phyloP scores from a whole-genome alignment of 257 asterid genomes.

The Nicotiana knightiana region DNA sequence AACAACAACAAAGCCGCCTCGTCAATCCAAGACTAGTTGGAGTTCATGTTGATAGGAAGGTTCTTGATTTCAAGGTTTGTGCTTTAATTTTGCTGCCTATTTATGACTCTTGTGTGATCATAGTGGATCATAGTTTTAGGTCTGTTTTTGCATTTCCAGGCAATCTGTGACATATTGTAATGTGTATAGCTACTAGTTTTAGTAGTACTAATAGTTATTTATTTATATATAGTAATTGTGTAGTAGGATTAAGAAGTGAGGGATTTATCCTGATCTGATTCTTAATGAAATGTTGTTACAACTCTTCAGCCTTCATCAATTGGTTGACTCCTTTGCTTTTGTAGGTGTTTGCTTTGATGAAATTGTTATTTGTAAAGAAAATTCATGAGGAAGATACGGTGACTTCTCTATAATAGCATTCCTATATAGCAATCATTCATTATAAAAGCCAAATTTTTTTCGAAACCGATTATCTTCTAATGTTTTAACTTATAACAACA shows the following conservation, averaged over 20 bases:
- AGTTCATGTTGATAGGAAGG: neutral
- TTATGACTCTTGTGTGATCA: neutral
- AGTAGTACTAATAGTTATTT: neutral
- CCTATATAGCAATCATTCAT: too few species aligned
- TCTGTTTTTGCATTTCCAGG: neutral
- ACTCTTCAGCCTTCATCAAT: neutral
- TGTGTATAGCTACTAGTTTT: constrained; percentile 6
- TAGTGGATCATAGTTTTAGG: neutral
- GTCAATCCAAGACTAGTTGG: neutral
- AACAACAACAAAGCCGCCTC: too few species aligned
- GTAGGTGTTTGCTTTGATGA: neutral
- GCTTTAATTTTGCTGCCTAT: neutral
- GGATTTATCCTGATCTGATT: neutral
- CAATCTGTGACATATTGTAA: neutral
- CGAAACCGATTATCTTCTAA: too few species aligned
- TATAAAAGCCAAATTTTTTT: too few species aligned
- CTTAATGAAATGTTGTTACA: neutral
- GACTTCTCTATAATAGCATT: too few species aligned
- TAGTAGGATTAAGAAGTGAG: constrained; percentile 1
- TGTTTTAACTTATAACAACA: too few species aligned
- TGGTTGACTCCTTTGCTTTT: neutral
- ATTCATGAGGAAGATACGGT: neutral
- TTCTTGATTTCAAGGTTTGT: neutral
- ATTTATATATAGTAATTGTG: neutral
- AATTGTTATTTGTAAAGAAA: neutral